These are phyloP conservation scores for Talaromyces pinophilus DNA, from an alignment of 2,329 filamentous ascomycete genomes.

Conservation along the genomic window DNA sequence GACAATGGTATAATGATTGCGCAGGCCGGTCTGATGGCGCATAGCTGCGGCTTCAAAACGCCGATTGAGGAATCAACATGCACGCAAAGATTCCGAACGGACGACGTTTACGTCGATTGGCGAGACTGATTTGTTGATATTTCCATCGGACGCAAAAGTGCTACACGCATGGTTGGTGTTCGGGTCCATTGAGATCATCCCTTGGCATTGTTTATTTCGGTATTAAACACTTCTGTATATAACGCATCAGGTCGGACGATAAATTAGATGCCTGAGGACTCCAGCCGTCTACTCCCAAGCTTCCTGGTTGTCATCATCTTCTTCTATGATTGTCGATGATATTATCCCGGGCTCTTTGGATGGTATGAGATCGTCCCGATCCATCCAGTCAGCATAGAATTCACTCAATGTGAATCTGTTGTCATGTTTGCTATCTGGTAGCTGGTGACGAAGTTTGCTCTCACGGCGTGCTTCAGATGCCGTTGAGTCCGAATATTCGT, in stretches of 20 bases:
- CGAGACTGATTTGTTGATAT: conserved; percentile 54
- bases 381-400: conserved; percentile 22
- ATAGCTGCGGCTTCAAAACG: conserved; percentile 76
- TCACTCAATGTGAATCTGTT: conserved; percentile 15
- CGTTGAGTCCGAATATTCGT: background rate
- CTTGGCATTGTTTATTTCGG: background rate
- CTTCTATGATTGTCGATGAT: conserved; percentile 69
- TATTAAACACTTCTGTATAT: background rate
- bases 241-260: background rate
- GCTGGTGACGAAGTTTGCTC: background rate
- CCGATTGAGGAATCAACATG: conserved; percentile 78
- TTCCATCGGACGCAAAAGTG: background rate
- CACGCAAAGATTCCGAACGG: conserved; percentile 79
- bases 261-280: background rate
- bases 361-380: conserved; percentile 12
- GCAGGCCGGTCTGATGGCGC: conserved; percentile 86
- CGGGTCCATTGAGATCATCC: background rate
- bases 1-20: conserved; percentile 99
- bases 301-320: conserved; percentile 62
- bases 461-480: background rate
- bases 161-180: conserved; percentile 5
- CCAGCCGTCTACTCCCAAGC: conserved; percentile 9
- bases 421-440: background rate
- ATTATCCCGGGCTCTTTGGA: conserved; percentile 52
- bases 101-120: conserved; percentile 79